A percentile compares a stretch with the other conserved stretches of the same genome.
Evolutionary conservation across 2,329 filamentous ascomycete species (phyloP).

Genomic region (Calonectria hongkongensis): DNA sequence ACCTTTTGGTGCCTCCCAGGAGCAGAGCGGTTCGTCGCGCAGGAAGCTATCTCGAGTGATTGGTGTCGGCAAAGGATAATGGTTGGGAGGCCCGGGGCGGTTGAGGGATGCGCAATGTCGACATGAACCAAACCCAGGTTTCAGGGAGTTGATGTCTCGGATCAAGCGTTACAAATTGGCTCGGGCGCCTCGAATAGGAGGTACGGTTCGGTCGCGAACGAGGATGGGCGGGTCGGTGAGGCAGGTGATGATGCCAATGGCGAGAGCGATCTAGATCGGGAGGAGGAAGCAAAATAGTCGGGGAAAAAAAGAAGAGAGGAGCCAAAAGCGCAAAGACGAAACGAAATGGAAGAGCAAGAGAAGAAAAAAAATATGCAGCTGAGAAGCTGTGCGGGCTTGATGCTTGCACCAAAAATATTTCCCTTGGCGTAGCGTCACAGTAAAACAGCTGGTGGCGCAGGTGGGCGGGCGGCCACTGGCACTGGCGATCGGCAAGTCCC

Average conservation of each 20-base stretch:
- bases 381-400: slow-evolving; percentile 1
- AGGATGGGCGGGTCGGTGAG: slow-evolving; percentile 13
- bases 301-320: neutral
- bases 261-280: neutral
- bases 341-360: neutral
- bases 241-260: slow-evolving; percentile 7
- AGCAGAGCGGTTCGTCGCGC: slow-evolving; percentile 27
- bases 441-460: slow-evolving; percentile 32
- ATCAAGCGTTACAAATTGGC: slow-evolving; percentile 39
- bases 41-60: slow-evolving; percentile 35
- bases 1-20: slow-evolving; percentile 28
- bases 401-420: slow-evolving; percentile 25
- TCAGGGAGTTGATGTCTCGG: slow-evolving; percentile 43
- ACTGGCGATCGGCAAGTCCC: slow-evolving; percentile 33
- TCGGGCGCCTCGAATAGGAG: slow-evolving; percentile 37
- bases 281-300: too few relatives aligned
- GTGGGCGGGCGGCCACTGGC: slow-evolving; percentile 32
- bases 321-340: neutral
- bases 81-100: slow-evolving; percentile 15
- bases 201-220: slow-evolving; percentile 19
- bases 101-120: slow-evolving; percentile 28
- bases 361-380: neutral
- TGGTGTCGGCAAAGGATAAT: slow-evolving; percentile 22
- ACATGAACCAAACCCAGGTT: slow-evolving; percentile 43
- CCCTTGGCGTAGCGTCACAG: slow-evolving; percentile 27